phyloP scores from a whole-genome alignment of 192 early-diverging fungal genomes.

The Haplosporangium gracile region DNA sequence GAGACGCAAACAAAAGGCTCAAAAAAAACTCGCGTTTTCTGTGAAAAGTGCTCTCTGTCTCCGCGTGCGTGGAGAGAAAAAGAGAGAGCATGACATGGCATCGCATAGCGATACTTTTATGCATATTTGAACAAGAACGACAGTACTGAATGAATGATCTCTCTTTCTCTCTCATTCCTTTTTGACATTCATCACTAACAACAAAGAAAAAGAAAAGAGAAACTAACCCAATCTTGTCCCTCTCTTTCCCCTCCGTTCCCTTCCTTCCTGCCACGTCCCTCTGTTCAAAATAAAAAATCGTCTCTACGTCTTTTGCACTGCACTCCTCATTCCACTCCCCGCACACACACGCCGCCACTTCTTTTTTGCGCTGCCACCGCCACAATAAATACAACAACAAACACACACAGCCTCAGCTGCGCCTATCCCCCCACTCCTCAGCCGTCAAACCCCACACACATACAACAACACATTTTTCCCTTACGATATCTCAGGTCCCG shows the following conservation, averaged over 20 bases:
- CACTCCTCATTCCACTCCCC: not conserved
- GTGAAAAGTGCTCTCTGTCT: slow-evolving; percentile 1
- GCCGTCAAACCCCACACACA: slow-evolving; percentile 10
- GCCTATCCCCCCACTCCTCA: slow-evolving; percentile 29
- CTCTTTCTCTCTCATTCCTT: not conserved
- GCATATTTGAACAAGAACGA: not conserved
- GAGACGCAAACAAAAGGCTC: not conserved
- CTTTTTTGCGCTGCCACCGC: not conserved
- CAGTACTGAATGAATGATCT: not conserved
- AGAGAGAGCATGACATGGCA: not conserved
- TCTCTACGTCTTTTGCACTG: not conserved
- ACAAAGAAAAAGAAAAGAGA: not conserved
- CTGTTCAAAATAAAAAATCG: not conserved
- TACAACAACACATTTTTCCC: slow-evolving; percentile 49
- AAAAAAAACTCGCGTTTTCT: not conserved
- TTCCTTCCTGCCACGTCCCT: not conserved
- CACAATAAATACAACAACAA: not conserved
- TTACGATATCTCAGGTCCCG: slow-evolving; percentile 18
- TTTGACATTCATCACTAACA: not conserved
- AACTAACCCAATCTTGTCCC: not conserved
- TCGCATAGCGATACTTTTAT: not conserved
- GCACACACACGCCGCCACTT: not conserved
- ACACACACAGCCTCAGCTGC: slow-evolving; percentile 25
- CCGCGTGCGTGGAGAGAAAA: not conserved
- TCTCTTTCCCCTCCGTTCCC: not conserved